Evolutionary conservation across 495 filamentous ascomycete species (phyloP), one percentile per base, ranked within the genome.

Genomic region (Penicillium alfredii): DNA sequence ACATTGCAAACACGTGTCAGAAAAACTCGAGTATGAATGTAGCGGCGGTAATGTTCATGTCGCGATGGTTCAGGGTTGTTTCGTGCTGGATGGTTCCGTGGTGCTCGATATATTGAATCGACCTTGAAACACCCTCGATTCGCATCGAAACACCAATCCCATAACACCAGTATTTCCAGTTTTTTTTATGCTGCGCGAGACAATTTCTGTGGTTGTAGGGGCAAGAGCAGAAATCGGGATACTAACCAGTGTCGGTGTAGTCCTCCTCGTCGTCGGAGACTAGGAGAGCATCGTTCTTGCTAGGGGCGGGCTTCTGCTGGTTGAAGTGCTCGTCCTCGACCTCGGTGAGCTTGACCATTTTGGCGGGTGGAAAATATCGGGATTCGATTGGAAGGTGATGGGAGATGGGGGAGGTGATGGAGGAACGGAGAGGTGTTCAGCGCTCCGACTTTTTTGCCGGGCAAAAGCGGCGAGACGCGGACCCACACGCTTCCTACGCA

Each of bases 331-430:
- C 88, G 60, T 98, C 92, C 44, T 89, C 80, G 56, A 98, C 89
- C 68, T 96, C 93, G 48, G 80, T 81, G 47, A 98, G 85, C 66
- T 93, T 84, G 59, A 98, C 92, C 92, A 98, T 98, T 53, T 60
- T 89, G 68, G 40, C 54, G 60, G 55, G 24, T 51, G 39, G 24
- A 31, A 43, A 30, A n/a, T 37, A n/a, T 25, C 11, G 30, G 20
- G 23, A 30, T n/a, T 32, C 16, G 26, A 34, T 40, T 20, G 31
- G 31, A 41, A 35, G 27, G 16, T 28, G 49, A 43, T 38, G 44
- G 48, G 34, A 36, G 25, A 45, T 26, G 29, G 40, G 29, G 40
- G 47, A 43, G 44, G 44, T 56, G 53, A 45, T 53, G 45, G 46
- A 38, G 40, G 38, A 34, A 38, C 42, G 45, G 36, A 57, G 56